Conservation (phyloP, 176 grass and related monocot species). For the Puya raimondii region DNA sequence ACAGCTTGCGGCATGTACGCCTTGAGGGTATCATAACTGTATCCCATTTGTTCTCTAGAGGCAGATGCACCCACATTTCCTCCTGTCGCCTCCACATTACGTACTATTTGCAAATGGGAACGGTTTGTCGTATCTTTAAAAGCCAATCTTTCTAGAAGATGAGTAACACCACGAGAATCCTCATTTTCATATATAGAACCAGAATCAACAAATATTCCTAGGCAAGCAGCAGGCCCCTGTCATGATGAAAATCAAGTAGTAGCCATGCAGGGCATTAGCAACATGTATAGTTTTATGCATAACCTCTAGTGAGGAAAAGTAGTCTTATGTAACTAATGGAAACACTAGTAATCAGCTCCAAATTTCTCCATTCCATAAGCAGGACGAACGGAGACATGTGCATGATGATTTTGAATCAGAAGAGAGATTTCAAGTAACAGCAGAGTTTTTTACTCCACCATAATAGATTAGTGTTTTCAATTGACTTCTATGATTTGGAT, state of each 20-base stretch:
- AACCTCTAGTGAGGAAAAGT: not conserved
- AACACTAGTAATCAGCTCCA: not conserved
- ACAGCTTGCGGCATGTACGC: slow-evolving; percentile 48
- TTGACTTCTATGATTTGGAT: not conserved
- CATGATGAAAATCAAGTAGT: not conserved
- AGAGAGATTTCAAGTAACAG: not conserved
- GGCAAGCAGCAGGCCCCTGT: slow-evolving; percentile 65
- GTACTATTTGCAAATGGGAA: slow-evolving; percentile 44
- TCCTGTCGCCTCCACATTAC: slow-evolving; percentile 51
- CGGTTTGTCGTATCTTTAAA: slow-evolving; percentile 81
- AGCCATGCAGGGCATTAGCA: not conserved
- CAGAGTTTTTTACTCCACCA: no score
- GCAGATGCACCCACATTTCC: slow-evolving; percentile 41
- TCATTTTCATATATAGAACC: slow-evolving; percentile 67
- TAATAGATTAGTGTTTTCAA: not conserved
- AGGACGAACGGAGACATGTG: not conserved
- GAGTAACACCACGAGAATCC: slow-evolving; percentile 36
- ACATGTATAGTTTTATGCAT: no score
- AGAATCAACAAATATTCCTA: slow-evolving; percentile 63
- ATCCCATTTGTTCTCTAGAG: slow-evolving; percentile 75
- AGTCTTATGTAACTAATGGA: not conserved
- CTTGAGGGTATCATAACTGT: slow-evolving; percentile 73
- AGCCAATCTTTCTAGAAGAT: slow-evolving; percentile 63
- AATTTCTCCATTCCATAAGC: not conserved
- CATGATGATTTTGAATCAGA: not conserved